Percentiles rank a stretch among this genome's conserved stretches.
Evolutionary conservation across 257 asterid genomes (phyloP).

Genomic region (Solanum sejunctum): DNA sequence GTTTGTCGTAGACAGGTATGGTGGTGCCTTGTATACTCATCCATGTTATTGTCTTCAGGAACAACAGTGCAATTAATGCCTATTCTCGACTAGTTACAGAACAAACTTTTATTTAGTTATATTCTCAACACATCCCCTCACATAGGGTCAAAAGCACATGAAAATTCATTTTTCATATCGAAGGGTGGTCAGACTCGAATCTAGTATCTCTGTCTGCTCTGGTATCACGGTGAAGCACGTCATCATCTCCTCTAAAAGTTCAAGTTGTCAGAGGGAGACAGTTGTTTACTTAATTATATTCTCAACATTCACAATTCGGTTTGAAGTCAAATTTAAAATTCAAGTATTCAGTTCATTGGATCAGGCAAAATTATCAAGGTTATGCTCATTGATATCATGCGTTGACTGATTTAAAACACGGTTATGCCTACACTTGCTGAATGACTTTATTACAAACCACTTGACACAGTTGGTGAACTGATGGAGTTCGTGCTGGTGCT

Average conservation of each 20-base stretch:
- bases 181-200: no score
- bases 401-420: background rate
- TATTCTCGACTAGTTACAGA: background rate
- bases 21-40: background rate
- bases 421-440: background rate
- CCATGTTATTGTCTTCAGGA: background rate
- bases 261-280: no score
- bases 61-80: background rate
- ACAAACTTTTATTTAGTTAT: background rate
- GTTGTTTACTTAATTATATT: no score
- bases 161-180: no score
- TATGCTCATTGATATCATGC: background rate
- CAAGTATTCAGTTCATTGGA: background rate
- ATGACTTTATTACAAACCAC: background rate
- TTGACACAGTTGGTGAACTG: background rate
- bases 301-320: no score
- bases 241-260: no score
- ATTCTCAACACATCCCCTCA: background rate
- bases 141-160: no score
- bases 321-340: no score
- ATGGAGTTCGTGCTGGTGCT: background rate
- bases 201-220: no score
- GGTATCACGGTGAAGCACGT: no score
- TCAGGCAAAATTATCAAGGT: background rate
- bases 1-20: conserved; percentile 73